Evolutionary conservation across 1,284 basidiomycete species (phyloP), one percentile per base, ranked within the genome.

Genomic region (Ceratobasidium sp.): DNA sequence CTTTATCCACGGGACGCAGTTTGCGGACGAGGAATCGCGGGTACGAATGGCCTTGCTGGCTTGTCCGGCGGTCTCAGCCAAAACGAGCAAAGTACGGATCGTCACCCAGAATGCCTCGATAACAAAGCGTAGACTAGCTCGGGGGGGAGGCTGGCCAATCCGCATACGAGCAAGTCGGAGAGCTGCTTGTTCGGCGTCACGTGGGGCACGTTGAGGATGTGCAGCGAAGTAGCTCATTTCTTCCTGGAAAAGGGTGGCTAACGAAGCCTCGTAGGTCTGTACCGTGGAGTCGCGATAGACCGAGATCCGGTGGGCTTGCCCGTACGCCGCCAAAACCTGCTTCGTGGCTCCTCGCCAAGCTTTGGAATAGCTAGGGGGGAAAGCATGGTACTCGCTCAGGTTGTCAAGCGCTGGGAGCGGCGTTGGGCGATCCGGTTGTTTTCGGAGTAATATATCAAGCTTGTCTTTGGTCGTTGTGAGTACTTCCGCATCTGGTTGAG

Each of bases 111-210:
- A 84, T 0, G 87, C 86, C 78, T 89, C 88, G 9, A 88, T 84
- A 34, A 84, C 78, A 80, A 86, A 88, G 24, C 86, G 83, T 56
- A 83, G 83, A 79, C 89, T 88, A 0, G 86, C 87, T 5, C 83
- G 81, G 14, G 88, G 88, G 16, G 87, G 88, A 34, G 83, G 85
- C 74, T 86, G 85, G 0, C 88, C 88, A 22, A 88, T 82, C 46
- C 84, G 83, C 75, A 84, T 81, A 54, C 81, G 83, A 6, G 87
- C 87, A 61, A 83, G 80, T 1, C 81, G 81, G 81, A 88, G 83
- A 0, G 87, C 87, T 74, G 83, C 79, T 74, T 86, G 84, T 46
- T 84, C 79, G 6, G 81, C 79, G 5, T 75, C 73, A 8, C 84
- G 81, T 78, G 71, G 46, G 11, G 59, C 27, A 9, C 71, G 27